A percentile compares a stretch with the other conserved stretches of the same genome.
Evolutionary conservation across 2,329 filamentous ascomycete genomes (phyloP).

Genomic region (Aspergillus brasiliensis): DNA sequence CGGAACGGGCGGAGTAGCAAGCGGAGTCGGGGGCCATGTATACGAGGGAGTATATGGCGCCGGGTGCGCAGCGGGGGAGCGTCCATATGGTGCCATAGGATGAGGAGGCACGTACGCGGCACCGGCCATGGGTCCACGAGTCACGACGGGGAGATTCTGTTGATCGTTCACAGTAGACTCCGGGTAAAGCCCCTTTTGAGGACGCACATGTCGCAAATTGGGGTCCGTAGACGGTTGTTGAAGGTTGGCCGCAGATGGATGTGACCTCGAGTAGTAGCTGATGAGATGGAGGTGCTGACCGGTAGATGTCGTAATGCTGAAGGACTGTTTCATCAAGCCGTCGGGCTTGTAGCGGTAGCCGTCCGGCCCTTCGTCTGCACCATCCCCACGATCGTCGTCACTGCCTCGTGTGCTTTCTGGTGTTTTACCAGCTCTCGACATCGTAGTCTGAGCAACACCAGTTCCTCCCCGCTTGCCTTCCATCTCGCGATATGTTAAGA

Average conservation of each 20-base stretch:
- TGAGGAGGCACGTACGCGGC: slow-evolving; percentile 57
- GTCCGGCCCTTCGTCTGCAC: slow-evolving; percentile 73
- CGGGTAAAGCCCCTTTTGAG: slow-evolving; percentile 93
- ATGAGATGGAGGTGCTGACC: slow-evolving; percentile 95
- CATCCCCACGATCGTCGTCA: slow-evolving; percentile 75
- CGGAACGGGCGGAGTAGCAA: slow-evolving; percentile 46
- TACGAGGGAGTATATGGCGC: slow-evolving; percentile 46
- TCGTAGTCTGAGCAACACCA: slow-evolving; percentile 61
- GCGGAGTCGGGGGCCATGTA: slow-evolving; percentile 48
- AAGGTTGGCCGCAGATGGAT: slow-evolving; percentile 70
- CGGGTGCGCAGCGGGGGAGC: slow-evolving; percentile 42
- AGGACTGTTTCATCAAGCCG: slow-evolving; percentile 98
- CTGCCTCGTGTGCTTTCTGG: slow-evolving; percentile 79
- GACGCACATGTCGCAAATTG: slow-evolving; percentile 76
- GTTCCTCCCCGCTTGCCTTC: slow-evolving; percentile 90
- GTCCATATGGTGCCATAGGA: slow-evolving; percentile 57
- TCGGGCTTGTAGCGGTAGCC: slow-evolving; percentile 95
- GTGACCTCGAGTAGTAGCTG: slow-evolving; percentile 88
- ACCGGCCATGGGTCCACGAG: slow-evolving; percentile 69
- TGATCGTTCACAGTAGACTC: slow-evolving; percentile 90
- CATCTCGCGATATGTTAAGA: slow-evolving; percentile 97
- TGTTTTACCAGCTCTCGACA: slow-evolving; percentile 68
- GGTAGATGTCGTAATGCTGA: slow-evolving; percentile 92
- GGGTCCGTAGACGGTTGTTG: slow-evolving; percentile 82
- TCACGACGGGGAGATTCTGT: slow-evolving; percentile 77